Evolutionary conservation across 2,329 filamentous ascomycete species (phyloP).

Genomic region (Parascedosporium putredinis): DNA sequence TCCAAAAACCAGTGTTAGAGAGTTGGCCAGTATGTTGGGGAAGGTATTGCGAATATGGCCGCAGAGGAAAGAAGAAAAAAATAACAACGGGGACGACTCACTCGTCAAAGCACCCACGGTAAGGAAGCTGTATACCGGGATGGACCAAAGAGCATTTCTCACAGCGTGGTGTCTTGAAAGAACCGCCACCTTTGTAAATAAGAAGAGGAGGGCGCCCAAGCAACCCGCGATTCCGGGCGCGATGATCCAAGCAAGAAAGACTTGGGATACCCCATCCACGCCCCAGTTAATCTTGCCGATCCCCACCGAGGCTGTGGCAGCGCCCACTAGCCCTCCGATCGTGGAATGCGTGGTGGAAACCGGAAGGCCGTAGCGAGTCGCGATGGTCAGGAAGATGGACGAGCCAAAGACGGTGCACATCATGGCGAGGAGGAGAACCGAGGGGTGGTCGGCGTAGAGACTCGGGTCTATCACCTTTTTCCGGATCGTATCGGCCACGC

Average conservation of each 20-base stretch:
- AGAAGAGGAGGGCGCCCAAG: conserved; percentile 22
- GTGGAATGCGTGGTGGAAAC: conserved; percentile 45
- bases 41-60: too few species aligned
- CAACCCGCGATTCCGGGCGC: conserved; percentile 24
- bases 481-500: conserved; percentile 33
- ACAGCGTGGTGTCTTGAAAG: conserved; percentile 20
- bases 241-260: conserved; percentile 27
- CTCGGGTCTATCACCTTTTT: conserved; percentile 33
- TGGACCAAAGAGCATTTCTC: conserved; percentile 22
- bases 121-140: conserved; percentile 27
- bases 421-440: conserved; percentile 42
- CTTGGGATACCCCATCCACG: conserved; percentile 25
- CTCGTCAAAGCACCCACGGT: conserved; percentile 25
- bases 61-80: not conserved
- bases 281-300: conserved; percentile 26
- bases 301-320: conserved; percentile 25
- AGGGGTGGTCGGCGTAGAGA: conserved; percentile 31
- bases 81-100: conserved; percentile 12
- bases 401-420: conserved; percentile 41
- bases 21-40: too few species aligned
- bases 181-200: conserved; percentile 23
- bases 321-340: conserved; percentile 29
- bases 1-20: too few species aligned
- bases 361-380: conserved; percentile 39
- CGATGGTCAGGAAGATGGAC: conserved; percentile 40